These are phyloP conservation scores for Hymenoscyphus scutula DNA, from an alignment of 2,329 filamentous ascomycete species.

Conservation along the genomic window DNA sequence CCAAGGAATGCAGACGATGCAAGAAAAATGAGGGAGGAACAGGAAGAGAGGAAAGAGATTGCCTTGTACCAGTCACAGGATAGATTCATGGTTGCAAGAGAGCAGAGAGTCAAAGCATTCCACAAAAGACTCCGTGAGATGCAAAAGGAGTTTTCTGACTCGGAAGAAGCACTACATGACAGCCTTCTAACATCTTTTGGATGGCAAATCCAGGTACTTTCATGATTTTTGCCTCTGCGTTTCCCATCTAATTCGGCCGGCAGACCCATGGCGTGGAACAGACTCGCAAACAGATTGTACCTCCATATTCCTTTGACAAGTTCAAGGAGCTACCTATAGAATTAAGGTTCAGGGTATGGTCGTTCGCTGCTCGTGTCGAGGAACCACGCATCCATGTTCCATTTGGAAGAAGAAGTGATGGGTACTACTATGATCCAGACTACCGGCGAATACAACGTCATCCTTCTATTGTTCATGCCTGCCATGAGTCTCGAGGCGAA, in stretches of 20 bases:
- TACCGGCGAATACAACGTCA: neutral
- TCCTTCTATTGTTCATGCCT: neutral
- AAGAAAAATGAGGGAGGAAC: neutral
- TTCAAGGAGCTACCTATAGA: neutral
- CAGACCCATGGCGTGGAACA: neutral
- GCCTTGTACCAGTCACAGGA: too few species aligned
- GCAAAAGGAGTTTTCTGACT: too few species aligned
- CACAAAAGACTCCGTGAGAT: too few species aligned
- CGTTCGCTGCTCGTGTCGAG: neutral
- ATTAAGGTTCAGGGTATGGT: neutral
- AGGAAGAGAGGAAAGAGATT: too few species aligned
- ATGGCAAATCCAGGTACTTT: neutral
- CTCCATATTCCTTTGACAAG: neutral
- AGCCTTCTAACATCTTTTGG: neutral
- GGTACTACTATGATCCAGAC: neutral
- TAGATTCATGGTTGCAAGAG: too few species aligned
- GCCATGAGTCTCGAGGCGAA: neutral
- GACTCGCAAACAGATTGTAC: neutral
- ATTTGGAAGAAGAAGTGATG: neutral
- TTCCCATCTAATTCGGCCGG: neutral
- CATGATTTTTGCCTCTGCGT: neutral
- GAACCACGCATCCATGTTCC: neutral
- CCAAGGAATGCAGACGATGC: neutral
- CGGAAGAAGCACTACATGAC: neutral
- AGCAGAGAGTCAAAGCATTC: too few species aligned